Evolutionary conservation across 208 protist genomes (phyloP), one percentile per base, ranked within the genome.

Genomic region (Leishmania guyanensis): DNA sequence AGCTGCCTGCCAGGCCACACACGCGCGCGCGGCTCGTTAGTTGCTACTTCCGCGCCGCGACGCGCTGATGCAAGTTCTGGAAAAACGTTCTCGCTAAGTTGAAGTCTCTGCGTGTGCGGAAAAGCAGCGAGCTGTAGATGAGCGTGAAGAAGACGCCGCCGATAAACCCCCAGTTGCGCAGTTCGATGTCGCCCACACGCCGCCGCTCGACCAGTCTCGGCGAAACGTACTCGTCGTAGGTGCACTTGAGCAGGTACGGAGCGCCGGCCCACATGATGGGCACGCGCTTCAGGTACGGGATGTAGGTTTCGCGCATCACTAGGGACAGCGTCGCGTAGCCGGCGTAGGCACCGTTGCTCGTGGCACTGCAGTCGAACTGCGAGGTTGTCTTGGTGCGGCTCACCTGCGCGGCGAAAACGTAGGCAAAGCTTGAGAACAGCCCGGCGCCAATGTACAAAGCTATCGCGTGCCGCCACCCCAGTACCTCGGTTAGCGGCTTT

Each of bases 161-260:
- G 33, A 97, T 72, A 82, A 93, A 95, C 14, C 94, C 93, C 89
- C 91, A 95, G 79, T 96, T 97, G 60, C 89, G 89, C 43, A 96
- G 77, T 72, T 95, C 91, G 58, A 96, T 94, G 43, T 88, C 79
- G 5, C 85, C 89, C 2, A 53, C 43, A 10, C 83, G 77, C 3
- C 91, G 89, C 64, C 68, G 86, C 65, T 94, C 93, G 1, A 95
- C 46, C 84, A 88, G 92, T 33, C 81, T 86, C 17, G 92, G 93
- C 29, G 76, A 82, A 74, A 96, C 85, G 79, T 94, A 97, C 87
- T 97, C 94, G 68, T 96, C 92, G 74, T 95, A 95, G 9, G 85
- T 75, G 80, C 92, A 96, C 82, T 94, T 93, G 20, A 84, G 29
- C 36, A 96, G 76, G 77, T 96, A 97, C 3, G 89, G 88, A 5